Base-by-base conservation (phyloP, 768 basidiomycete species). In the Auriscalpium vulgare region DNA sequence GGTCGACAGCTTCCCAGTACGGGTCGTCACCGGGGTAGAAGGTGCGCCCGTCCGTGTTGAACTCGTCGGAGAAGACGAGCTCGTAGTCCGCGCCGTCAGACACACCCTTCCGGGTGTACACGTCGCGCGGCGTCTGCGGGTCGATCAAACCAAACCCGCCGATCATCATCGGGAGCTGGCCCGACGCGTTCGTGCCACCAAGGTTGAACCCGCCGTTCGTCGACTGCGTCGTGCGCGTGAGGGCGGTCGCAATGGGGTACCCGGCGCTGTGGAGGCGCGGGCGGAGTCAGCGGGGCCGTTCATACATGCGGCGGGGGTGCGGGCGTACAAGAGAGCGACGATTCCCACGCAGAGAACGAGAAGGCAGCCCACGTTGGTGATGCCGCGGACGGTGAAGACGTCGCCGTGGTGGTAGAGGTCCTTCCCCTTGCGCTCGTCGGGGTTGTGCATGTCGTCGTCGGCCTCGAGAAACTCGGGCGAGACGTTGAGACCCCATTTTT, bases 1-100 rank as follows among this genome's bases (percentile, higher is more conserved):
- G 75, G 70, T 91, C 78, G 2, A 76, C 84, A 43, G 88, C 90
- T 68, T 91, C 89, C 90, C 90, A 91, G 67, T 86, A 93, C 8
- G 91, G 87, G 69, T 95, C 92, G 67, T 94, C 90, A 19, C 80
- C 78, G 50, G 85, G 85, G 68, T 87, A 91, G 68, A 94, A 94
- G 0, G 86, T 80, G 38, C 93, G 81, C 14, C 87, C 85, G 5
- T 87, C 83, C 8, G 72, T 73, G 56, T 95, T 84, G 71, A 95
- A 95, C 69, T 95, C 93, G 69, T 95, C 92, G 43, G 88, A 90
- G 68, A 91, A 94, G 4, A 92, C 83, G 11, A 95, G 77, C 55
- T 84, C 81, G 68, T 84, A 61, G 61, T 78, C 69, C 10, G 73
- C 71, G 21, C 85, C 78, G 62, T 85, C 76, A 17, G 68, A 63